Percentiles rank a stretch among this genome's conserved stretches.
Evolutionary conservation across 176 grass and related monocot genomes (phyloP).

Genomic region (Dendrocalamus sinicus): DNA sequence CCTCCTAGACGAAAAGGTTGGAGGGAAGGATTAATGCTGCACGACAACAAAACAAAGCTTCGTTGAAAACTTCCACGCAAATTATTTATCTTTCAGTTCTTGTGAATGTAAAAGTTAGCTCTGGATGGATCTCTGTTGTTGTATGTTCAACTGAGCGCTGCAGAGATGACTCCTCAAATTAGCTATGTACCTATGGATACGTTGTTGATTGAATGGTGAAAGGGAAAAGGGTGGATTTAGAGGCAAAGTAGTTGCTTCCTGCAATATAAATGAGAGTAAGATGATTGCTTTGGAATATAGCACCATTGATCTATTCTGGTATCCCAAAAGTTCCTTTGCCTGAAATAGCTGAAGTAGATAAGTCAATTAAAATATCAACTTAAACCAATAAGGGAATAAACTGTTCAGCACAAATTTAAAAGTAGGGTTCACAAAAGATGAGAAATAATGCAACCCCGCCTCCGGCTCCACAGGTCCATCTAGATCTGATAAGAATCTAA

Average conservation of each 20-base stretch:
- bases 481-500: slow-evolving; percentile 18
- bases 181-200: slow-evolving; percentile 59
- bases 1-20: slow-evolving; percentile 40
- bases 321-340: slow-evolving; percentile 67
- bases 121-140: slow-evolving; percentile 36
- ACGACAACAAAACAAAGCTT: background rate
- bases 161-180: slow-evolving; percentile 63
- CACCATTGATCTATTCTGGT: slow-evolving; percentile 44
- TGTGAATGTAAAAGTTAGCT: slow-evolving; percentile 43
- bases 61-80: background rate
- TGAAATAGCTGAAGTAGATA: slow-evolving; percentile 27
- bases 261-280: slow-evolving; percentile 65
- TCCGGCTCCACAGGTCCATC: background rate
- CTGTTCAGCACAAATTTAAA: background rate
- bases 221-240: slow-evolving; percentile 66
- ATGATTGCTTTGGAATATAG: slow-evolving; percentile 79
- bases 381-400: slow-evolving; percentile 6
- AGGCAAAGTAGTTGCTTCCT: slow-evolving; percentile 61
- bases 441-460: background rate
- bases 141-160: slow-evolving; percentile 41
- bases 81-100: slow-evolving; percentile 44
- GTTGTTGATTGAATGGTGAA: slow-evolving; percentile 49
- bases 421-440: background rate
- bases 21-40: slow-evolving; percentile 32
- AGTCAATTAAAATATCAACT: background rate